Percentiles rank a stretch among this genome's conserved stretches.
Conservation (phyloP, 179 eudicot genomes). For the Spinacia oleracea region DNA sequence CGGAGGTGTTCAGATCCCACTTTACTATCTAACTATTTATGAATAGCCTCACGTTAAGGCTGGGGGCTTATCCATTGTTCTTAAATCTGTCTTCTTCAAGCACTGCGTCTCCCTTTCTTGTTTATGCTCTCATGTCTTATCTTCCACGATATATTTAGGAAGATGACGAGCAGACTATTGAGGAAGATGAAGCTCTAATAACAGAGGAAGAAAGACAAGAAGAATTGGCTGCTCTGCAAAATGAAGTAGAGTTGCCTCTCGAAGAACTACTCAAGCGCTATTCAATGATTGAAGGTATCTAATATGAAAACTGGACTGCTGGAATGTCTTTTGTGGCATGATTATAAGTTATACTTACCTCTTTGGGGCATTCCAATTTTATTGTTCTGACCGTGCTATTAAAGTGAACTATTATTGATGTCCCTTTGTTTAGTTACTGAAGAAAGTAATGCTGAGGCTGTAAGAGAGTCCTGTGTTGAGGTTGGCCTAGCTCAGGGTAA, state of each 20-base stretch:
- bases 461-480: conserved; percentile 24
- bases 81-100: neutral
- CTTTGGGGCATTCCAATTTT: conserved; percentile 10
- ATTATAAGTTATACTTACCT: neutral
- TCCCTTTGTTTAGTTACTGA: conserved; percentile 42
- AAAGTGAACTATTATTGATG: neutral
- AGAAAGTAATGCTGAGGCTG: conserved; percentile 42
- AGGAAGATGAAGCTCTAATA: conserved; percentile 94
- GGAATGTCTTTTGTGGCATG: conserved; percentile 8
- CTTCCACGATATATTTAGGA: conserved; percentile 43
- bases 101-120: neutral
- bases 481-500: conserved; percentile 26
- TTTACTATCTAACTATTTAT: neutral
- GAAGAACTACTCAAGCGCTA: conserved; percentile 84
- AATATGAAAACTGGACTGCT: conserved; percentile 14
- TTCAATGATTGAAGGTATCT: conserved; percentile 53
- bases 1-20: neutral
- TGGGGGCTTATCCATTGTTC: neutral
- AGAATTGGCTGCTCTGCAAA: conserved; percentile 75
- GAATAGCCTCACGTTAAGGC: neutral
- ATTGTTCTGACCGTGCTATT: neutral
- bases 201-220: conserved; percentile 87
- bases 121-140: conserved; percentile 1
- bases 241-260: conserved; percentile 84
- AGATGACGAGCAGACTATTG: conserved; percentile 93